Base-by-base conservation (phyloP, 2,329 filamentous ascomycete genomes). In the Rosellinia necatrix region DNA sequence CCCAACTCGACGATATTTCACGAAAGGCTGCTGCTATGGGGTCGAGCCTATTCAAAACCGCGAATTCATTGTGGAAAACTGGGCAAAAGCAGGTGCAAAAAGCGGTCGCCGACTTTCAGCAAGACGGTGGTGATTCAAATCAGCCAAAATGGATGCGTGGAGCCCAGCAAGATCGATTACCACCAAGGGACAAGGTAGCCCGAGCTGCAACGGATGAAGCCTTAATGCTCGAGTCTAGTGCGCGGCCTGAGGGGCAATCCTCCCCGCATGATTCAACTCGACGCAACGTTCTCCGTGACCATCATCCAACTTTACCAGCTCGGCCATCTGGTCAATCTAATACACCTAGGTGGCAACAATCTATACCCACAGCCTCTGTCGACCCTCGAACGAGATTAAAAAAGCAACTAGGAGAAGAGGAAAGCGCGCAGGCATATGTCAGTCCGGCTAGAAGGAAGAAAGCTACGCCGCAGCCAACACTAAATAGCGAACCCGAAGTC, bases 121-220 rank as follows among this genome's bases (percentile, higher is more conserved):
- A 84, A 61, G 81, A 82, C 37, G 88, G 86, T n/a, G 78, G 80
- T 22, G 92, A 96, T 68, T 81, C 89, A 2, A 90, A 72, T 67
- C 90, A 96, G 69, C 94, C 94, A 0, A 94, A 91, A 69, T 99
- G 94, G 94, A 96, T 99, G 93, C 86, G 89, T 65, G 89, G 92
- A 54, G 81, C 85, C 3, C 81, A 83, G 38, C 74, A 78, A 52
- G 76, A 80, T 2, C 74, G 72, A 30, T 62, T 63, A 27, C 73
- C 68, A 64, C 68, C 65, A 38, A 59, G 68, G 32, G 70, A 71
- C 62, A 74, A 62, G 59, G 67, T 67, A 43, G 64, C 64, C 24
- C 58, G 71, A 9, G 74, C 77, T 17, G 76, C 81, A 5, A 91
- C 88, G 0, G 84, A 90, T 60, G 88, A 91, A 75, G 92, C 90